Conservation (phyloP, 306 rosid species). For the Pyrus betulifolia region DNA sequence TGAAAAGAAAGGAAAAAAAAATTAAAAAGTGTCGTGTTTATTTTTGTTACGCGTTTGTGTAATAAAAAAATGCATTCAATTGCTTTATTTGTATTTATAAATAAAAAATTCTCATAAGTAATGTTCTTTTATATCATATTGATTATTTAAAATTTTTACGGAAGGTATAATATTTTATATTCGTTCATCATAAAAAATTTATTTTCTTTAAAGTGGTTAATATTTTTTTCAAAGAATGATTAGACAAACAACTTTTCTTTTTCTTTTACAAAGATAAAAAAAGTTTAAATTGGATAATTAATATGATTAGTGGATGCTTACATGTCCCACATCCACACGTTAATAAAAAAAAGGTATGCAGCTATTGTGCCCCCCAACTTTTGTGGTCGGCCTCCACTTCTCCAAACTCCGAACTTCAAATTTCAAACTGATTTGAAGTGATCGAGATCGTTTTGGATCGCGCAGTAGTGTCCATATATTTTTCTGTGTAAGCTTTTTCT, state of each 20-base stretch:
- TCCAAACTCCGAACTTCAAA: neutral
- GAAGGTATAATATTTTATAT: no score
- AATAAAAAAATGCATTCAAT: no score
- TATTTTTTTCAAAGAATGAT: neutral
- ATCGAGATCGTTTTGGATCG: neutral
- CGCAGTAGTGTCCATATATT: neutral
- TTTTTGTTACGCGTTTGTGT: no score
- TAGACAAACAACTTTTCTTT: slow-evolving; percentile 3
- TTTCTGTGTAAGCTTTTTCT: neutral
- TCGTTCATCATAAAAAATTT: no score
- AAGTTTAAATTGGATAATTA: neutral
- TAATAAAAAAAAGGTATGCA: neutral
- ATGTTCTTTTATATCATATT: no score
- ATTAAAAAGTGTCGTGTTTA: no score
- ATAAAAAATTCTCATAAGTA: no score
- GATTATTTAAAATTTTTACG: no score
- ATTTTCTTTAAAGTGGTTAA: no score
- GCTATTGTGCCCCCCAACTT: neutral
- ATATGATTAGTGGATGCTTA: slow-evolving; percentile 5
- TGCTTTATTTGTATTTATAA: no score
- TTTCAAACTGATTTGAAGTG: neutral
- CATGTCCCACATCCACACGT: neutral
- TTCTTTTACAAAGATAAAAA: neutral
- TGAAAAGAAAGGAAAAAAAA: neutral
- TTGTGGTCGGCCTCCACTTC: neutral